Conservation (phyloP, 2,329 filamentous ascomycete species). For the Nemania sp. region DNA sequence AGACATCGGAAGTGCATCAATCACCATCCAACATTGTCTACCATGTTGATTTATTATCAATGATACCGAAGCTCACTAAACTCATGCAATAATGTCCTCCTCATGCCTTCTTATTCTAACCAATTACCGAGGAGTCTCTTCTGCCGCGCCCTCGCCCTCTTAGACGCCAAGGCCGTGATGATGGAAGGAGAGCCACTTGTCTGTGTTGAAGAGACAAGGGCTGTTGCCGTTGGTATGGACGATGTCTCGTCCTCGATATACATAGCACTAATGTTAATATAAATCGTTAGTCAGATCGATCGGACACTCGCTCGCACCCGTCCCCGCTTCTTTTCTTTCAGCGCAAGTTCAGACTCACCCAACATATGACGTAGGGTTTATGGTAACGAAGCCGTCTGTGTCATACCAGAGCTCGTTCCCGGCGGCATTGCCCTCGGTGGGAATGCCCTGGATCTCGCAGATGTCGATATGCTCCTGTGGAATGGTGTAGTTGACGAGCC, state of each 20-base stretch:
- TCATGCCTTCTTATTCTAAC: constrained; percentile 6
- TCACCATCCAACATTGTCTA: neutral
- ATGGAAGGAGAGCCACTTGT: neutral
- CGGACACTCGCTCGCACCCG: neutral
- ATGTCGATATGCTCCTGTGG: constrained; percentile 67
- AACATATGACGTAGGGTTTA: constrained; percentile 46
- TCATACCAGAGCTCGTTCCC: constrained; percentile 55
- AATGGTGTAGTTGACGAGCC: constrained; percentile 67
- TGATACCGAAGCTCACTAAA: too few species aligned
- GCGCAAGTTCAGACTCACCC: constrained; percentile 42
- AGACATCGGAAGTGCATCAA: neutral
- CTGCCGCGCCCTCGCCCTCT: neutral
- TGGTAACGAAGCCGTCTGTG: constrained; percentile 48
- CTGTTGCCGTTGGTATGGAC: constrained; percentile 11
- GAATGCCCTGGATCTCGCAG: constrained; percentile 60
- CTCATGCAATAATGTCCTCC: too few species aligned
- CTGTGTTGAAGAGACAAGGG: neutral
- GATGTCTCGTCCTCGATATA: constrained; percentile 6
- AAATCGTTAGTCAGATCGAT: constrained; percentile 17
- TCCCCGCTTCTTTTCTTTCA: too few species aligned
- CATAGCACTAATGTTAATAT: constrained; percentile 23
- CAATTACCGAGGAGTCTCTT: constrained; percentile 7
- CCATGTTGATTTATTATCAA: too few species aligned
- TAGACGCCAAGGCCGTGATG: neutral
- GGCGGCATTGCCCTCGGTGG: constrained; percentile 73